Evolutionary conservation across 129 eudicot species (phyloP).

Genomic region (Escallonia herrerae): DNA sequence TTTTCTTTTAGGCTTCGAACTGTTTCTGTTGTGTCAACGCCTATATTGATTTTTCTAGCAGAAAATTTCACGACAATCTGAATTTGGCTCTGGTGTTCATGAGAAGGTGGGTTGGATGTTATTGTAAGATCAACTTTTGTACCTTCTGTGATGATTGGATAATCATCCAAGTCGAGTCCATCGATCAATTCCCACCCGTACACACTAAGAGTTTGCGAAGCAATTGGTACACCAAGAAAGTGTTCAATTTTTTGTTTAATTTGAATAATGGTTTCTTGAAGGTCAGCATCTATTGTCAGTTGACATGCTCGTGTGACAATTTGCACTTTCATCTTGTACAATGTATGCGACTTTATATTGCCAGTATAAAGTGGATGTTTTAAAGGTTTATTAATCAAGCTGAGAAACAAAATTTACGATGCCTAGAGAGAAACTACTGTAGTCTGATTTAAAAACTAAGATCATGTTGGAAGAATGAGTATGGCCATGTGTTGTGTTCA

Average conservation of each 20-base stretch:
- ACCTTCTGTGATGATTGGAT: slow-evolving; percentile 70
- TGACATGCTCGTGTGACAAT: slow-evolving; percentile 25
- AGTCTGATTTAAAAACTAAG: slow-evolving; percentile 3
- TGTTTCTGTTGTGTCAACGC: slow-evolving; percentile 60
- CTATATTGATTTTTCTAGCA: slow-evolving; percentile 46
- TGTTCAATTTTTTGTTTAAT: slow-evolving; percentile 34
- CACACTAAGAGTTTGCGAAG: slow-evolving; percentile 34
- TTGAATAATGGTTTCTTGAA: slow-evolving; percentile 39
- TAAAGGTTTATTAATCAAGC: neutral
- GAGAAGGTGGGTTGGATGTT: slow-evolving; percentile 17
- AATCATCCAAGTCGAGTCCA: slow-evolving; percentile 77
- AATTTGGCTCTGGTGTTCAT: slow-evolving; percentile 23
- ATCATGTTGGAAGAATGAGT: slow-evolving; percentile 36
- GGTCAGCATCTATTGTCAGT: slow-evolving; percentile 35
- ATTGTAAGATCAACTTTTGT: slow-evolving; percentile 50
- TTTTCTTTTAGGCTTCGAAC: slow-evolving; percentile 82
- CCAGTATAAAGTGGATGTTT: neutral
- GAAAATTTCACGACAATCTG: slow-evolving; percentile 56
- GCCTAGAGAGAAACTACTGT: neutral
- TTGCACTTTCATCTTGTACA: slow-evolving; percentile 26
- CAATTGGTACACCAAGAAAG: slow-evolving; percentile 13
- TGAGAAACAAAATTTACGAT: neutral
- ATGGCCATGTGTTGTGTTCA: slow-evolving; percentile 23
- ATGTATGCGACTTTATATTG: neutral
- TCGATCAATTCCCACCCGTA: slow-evolving; percentile 69